Percentiles rank a stretch among this genome's conserved stretches.
phyloP scores from a whole-genome alignment of 352 stramenopile species.

The Vaucheria bursata region DNA sequence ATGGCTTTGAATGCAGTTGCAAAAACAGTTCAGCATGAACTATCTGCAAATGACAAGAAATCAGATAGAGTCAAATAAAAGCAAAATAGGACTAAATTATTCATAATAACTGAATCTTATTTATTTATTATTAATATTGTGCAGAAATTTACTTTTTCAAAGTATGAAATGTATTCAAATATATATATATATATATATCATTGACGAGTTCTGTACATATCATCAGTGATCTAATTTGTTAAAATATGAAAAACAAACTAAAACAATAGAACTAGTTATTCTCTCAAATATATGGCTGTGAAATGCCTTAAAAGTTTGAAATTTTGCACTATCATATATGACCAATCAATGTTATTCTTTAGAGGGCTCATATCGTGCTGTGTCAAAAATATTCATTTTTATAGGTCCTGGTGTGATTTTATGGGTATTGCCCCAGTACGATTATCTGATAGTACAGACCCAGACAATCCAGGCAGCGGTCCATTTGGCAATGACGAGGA shows the following conservation, averaged over 20 bases:
- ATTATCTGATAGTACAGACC: neutral
- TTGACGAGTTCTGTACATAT: neutral
- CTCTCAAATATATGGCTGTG: neutral
- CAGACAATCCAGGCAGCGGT: neutral
- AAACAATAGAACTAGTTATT: neutral
- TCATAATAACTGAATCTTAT: too few relatives aligned
- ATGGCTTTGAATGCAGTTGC: too few relatives aligned
- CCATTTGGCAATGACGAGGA: conserved; percentile 7
- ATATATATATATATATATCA: too few relatives aligned
- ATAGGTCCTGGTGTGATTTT: neutral
- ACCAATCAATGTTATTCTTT: neutral
- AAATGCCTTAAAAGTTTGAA: neutral
- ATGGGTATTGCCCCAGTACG: neutral
- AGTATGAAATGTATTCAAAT: too few relatives aligned
- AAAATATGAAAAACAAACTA: neutral
- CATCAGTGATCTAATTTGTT: neutral
- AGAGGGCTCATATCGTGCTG: neutral
- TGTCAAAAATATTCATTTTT: neutral
- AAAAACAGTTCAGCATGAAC: too few relatives aligned
- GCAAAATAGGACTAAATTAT: too few relatives aligned
- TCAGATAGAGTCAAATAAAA: too few relatives aligned
- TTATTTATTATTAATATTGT: too few relatives aligned
- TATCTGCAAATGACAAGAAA: too few relatives aligned
- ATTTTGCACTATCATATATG: neutral
- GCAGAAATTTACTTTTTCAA: too few relatives aligned